phyloP scores from a whole-genome alignment of 2,329 filamentous ascomycete genomes.

The Diplodia intermedia region DNA sequence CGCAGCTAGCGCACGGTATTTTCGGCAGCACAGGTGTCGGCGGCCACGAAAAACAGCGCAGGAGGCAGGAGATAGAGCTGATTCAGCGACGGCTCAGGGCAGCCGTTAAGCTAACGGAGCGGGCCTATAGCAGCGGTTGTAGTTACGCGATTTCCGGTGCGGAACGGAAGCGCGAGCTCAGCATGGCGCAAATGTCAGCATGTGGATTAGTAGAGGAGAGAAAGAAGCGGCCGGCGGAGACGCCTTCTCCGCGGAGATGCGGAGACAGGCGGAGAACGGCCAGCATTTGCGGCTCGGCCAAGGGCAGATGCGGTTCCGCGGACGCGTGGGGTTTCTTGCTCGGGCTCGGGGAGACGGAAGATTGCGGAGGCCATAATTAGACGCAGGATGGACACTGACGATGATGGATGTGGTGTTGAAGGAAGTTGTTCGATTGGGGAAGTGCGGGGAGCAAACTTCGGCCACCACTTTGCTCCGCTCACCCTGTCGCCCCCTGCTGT shows the following conservation, averaged over 20 bases:
- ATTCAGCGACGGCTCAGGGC: neutral
- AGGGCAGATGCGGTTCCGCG: neutral
- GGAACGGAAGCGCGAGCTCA: slow-evolving; percentile 1
- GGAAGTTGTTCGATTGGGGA: neutral
- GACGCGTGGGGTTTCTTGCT: neutral
- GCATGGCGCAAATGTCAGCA: neutral
- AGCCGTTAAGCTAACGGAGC: neutral
- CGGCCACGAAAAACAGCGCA: neutral
- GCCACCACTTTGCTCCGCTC: too few species aligned
- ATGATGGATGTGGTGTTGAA: neutral
- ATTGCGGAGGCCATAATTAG: neutral
- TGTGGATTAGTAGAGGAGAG: neutral
- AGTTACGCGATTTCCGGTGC: slow-evolving; percentile 28
- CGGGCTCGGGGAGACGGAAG: neutral
- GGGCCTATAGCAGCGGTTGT: slow-evolving; percentile 24
- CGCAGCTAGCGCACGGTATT: neutral
- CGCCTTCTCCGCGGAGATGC: slow-evolving; percentile 30
- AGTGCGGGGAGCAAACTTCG: too few species aligned
- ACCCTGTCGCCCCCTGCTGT: too few species aligned
- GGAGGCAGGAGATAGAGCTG: neutral
- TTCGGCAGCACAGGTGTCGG: neutral
- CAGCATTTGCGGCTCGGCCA: neutral
- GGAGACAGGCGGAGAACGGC: neutral
- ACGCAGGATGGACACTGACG: neutral
- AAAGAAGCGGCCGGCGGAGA: neutral